Evolutionary conservation across 2,329 filamentous ascomycete species (phyloP).

Genomic region (Acrocalymma vagum): DNA sequence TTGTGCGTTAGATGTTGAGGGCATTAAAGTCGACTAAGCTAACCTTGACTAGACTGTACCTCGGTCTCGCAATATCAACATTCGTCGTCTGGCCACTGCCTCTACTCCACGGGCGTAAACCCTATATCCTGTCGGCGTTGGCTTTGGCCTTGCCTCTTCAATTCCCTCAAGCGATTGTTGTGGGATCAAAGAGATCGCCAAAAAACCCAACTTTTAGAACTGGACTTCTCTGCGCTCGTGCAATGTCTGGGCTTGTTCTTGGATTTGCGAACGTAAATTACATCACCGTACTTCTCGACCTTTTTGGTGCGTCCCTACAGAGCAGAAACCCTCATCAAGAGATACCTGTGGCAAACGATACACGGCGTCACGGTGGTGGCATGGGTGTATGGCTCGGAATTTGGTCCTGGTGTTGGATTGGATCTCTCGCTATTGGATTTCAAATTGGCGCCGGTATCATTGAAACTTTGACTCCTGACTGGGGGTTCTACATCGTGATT

Average conservation of each 20-base stretch:
- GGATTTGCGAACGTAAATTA: slow-evolving; percentile 83
- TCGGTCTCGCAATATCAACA: slow-evolving; percentile 74
- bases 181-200: slow-evolving; percentile 65
- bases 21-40: neutral
- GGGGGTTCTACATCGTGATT: slow-evolving; percentile 80
- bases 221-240: slow-evolving; percentile 69
- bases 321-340: slow-evolving; percentile 77
- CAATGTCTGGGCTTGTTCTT: slow-evolving; percentile 72
- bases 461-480: slow-evolving; percentile 68
- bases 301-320: slow-evolving; percentile 80
- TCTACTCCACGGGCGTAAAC: slow-evolving; percentile 78
- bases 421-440: slow-evolving; percentile 76
- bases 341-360: slow-evolving; percentile 71
- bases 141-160: slow-evolving; percentile 75
- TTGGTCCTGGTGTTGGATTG: slow-evolving; percentile 77
- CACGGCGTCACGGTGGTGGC: slow-evolving; percentile 77
- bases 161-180: slow-evolving; percentile 76
- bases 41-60: slow-evolving; percentile 61
- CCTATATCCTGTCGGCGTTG: slow-evolving; percentile 76
- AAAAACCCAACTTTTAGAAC: slow-evolving; percentile 65
- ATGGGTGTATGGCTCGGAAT: slow-evolving; percentile 76
- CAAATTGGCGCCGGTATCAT: slow-evolving; percentile 76
- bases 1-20: slow-evolving; percentile 47
- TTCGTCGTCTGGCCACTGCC: slow-evolving; percentile 78
- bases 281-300: slow-evolving; percentile 73